Base-by-base conservation (phyloP, 108 stramenopile genomes). In the Nannochloropsis granulata region DNA sequence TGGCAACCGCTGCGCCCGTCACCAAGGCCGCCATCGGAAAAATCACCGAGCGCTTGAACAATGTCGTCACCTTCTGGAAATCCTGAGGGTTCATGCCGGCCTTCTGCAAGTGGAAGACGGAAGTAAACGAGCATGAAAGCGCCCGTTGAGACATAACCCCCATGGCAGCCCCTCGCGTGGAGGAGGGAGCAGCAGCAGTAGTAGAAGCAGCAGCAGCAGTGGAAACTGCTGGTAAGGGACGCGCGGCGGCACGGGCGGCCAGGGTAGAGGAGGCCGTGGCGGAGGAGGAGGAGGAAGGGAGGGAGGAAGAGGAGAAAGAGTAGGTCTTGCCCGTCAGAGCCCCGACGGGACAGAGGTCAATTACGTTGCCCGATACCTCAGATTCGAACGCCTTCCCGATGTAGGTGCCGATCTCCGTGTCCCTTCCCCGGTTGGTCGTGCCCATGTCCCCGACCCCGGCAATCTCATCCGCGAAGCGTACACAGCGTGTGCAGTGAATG, bases 401-500 rank as follows among this genome's bases (percentile, higher is more conserved):
- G 79, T 85, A 85, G 12, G 84, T 34, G 43, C 84, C 43, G 79
- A 85, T 85, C 79, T 85, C 84, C 13, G 84, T 85, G 79, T 26
- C 43, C 3, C 80, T 21, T 42, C 84, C 84, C 34, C 84, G 79
- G 79, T 85, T 85, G 24, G 81, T 81, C n/a, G 84, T 85, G n/a
- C 84, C 84, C 21, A 43, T 79, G 34, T 42, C 42, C 23, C 43
- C 80, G n/a, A 81, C 34, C 9, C 84, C 84, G 16, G 84, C 84
- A 26, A 85, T 43, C 25, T 85, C 84, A 21, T 21, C 23, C 79
- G 26, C 43, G 79, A 43, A 85, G 26, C 84, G 84, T 2, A 85
- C 84, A 43, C 84, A 85, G 26, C 84, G 79, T 25, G 84, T 90
- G 44, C 89, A 83, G 81, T 79, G 84, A 81, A 90, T 90, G 87